Evolutionary conservation across 352 stramenopile species (phyloP), one percentile per base, ranked within the genome.

Genomic region (Phytophthora podocarpi): DNA sequence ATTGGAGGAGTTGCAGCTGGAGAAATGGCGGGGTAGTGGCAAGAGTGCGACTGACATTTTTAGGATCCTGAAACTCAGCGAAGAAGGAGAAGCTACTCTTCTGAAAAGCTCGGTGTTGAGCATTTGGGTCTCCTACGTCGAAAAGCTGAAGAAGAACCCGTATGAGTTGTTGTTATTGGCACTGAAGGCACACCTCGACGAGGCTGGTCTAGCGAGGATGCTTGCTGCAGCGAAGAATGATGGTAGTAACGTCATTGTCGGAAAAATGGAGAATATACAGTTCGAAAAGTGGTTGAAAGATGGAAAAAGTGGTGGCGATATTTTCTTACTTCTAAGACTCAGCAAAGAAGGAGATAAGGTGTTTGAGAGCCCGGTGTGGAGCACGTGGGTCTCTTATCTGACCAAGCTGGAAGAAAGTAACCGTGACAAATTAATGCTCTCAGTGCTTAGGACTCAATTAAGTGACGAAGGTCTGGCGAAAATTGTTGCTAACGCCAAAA

Each of bases 11-110:
- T 37, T 37, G 6, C 32, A 18, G 10, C 32, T 37, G n/a, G 12
- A 37, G 32, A 37, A 18, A 15, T 37, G 32, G 32, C 12, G n/a
- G 1, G 6, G 7, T 9, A 18, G 12, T 37, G 11, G 32, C n/a
- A 37, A 37, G 18, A 18, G 12, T 5, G 32, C 13, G 12, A n/a
- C n/a, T n/a, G n/a, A n/a, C n/a, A n/a, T n/a, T n/a, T n/a, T n/a
- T n/a, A n/a, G n/a, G n/a, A n/a, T 57, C 10, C 20, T 63, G 8
- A 47, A 43, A 37, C 42, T 63, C 9, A 47, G 57, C 13, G 18
- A 47, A 13, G 36, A 41, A 48, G 16, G 28, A 2, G 11, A 15
- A 12, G 5, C n/a, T 20, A 13, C 18, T 1, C 50, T 58, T 23
- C 20, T 66, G 1, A 49, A 32, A 43, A 66, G 24, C 8, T 23